Conservation (phyloP, 148 eudicot species). For the Diospyros kaki region DNA sequence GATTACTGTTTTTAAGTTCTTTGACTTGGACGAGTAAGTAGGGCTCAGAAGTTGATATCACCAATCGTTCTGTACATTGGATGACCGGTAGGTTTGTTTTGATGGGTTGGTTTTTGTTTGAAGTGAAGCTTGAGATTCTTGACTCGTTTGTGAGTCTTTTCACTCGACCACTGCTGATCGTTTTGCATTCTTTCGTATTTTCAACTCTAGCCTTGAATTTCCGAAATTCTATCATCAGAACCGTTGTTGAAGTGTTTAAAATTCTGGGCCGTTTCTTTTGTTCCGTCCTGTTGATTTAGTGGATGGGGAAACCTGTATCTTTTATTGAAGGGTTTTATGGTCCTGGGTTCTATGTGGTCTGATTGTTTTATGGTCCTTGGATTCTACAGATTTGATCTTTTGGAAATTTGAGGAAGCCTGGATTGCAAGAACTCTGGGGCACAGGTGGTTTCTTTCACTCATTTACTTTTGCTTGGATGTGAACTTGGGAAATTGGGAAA, state of each 20-base stretch:
- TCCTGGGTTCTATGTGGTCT: background rate
- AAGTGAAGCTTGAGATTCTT: slow-evolving; percentile 2
- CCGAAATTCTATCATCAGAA: background rate
- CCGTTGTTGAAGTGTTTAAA: background rate
- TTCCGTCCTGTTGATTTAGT: too few species aligned
- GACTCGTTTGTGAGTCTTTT: background rate
- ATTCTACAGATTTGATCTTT: background rate
- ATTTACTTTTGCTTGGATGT: background rate
- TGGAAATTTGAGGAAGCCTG: background rate
- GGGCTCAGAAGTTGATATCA: background rate
- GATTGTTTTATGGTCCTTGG: background rate
- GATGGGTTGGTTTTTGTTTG: background rate
- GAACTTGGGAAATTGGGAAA: too few species aligned
- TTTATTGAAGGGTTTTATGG: background rate
- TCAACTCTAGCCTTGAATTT: background rate
- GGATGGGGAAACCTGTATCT: too few species aligned
- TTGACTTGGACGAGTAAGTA: background rate
- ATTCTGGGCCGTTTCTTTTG: too few species aligned
- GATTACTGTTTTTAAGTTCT: background rate
- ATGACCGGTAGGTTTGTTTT: slow-evolving; percentile 13
- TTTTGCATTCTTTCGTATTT: background rate
- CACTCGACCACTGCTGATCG: background rate
- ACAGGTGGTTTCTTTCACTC: background rate
- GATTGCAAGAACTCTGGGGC: background rate
- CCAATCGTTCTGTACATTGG: slow-evolving; percentile 10